Evolutionary conservation across 1,284 basidiomycete species (phyloP).

Genomic region (Trichosporon sp.): DNA sequence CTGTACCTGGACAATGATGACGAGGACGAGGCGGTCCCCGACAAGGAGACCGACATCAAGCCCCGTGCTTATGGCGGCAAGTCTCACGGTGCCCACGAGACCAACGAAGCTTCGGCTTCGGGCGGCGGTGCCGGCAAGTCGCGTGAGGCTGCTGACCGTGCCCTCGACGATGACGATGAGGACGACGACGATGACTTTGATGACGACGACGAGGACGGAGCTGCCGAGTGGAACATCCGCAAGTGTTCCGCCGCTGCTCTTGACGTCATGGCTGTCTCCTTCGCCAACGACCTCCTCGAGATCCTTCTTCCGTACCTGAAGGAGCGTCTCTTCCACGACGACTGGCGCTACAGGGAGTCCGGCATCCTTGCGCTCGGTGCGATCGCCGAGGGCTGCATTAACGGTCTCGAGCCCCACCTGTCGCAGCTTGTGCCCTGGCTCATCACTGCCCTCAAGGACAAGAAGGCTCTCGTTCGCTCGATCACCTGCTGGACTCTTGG

Average conservation of each 20-base stretch:
- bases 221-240: slow-evolving; percentile 98
- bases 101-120: slow-evolving; percentile 46
- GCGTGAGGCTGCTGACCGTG: slow-evolving; percentile 52
- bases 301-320: slow-evolving; percentile 88
- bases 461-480: slow-evolving; percentile 94
- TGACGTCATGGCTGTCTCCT: slow-evolving; percentile 93
- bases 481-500: slow-evolving; percentile 99
- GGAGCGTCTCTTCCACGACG: slow-evolving; percentile 86
- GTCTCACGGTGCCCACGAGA: slow-evolving; percentile 75
- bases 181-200: slow-evolving; percentile 87
- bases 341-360: slow-evolving; percentile 94
- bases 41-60: slow-evolving; percentile 93
- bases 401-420: slow-evolving; percentile 90
- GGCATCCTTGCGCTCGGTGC: slow-evolving; percentile 95
- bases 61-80: slow-evolving; percentile 84
- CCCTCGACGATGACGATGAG: slow-evolving; percentile 68
- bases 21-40: slow-evolving; percentile 79
- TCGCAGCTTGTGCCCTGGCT: slow-evolving; percentile 90
- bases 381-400: slow-evolving; percentile 98
- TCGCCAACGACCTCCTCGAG: slow-evolving; percentile 81
- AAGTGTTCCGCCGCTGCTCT: slow-evolving; percentile 98
- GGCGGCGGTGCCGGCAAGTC: slow-evolving; percentile 39
- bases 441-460: slow-evolving; percentile 83
- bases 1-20: slow-evolving; percentile 92
- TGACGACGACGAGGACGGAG: slow-evolving; percentile 92